Evolutionary conservation across 768 basidiomycete species (phyloP).

Genomic region (Candolleomyces eurysporus): DNA sequence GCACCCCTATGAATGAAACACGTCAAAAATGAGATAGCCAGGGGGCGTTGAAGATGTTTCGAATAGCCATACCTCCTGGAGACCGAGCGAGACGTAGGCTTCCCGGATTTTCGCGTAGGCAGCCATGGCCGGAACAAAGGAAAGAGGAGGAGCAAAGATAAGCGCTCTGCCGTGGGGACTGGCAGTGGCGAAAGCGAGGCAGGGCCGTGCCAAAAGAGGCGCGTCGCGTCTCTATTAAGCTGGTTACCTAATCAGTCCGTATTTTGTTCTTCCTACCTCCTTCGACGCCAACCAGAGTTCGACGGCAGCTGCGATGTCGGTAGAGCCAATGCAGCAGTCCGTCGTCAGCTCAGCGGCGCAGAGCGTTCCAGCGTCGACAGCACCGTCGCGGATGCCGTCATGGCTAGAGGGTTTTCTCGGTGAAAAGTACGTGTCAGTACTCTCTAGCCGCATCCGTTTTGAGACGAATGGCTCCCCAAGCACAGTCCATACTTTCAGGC

Average conservation of each 20-base stretch:
- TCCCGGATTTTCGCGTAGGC: constrained; percentile 20
- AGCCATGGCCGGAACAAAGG: not conserved
- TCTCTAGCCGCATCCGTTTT: not conserved
- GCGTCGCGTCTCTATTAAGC: constrained; percentile 20
- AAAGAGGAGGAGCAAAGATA: constrained; percentile 6
- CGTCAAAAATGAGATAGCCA: constrained; percentile 9
- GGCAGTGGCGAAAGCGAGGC: not conserved
- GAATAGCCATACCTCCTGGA: constrained; percentile 45
- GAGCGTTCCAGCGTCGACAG: constrained; percentile 1
- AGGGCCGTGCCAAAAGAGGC: not conserved
- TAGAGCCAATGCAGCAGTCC: not conserved
- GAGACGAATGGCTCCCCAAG: constrained; percentile 29
- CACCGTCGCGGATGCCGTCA: constrained; percentile 21
- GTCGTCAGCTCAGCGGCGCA: not conserved
- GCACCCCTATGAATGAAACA: constrained; percentile 40
- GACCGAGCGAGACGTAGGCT: constrained; percentile 45
- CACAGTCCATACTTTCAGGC: constrained; percentile 95
- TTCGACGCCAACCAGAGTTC: not conserved
- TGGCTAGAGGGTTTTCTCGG: constrained; percentile 42
- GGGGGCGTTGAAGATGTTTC: not conserved
- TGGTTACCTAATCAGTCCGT: constrained; percentile 5
- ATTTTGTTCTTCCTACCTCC: constrained; percentile 1
- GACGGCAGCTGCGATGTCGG: not conserved
- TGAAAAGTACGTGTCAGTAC: constrained; percentile 59
- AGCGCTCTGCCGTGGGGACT: constrained; percentile 9